Evolutionary conservation across 345 rosid genomes (phyloP).

Genomic region (Salix exigua): DNA sequence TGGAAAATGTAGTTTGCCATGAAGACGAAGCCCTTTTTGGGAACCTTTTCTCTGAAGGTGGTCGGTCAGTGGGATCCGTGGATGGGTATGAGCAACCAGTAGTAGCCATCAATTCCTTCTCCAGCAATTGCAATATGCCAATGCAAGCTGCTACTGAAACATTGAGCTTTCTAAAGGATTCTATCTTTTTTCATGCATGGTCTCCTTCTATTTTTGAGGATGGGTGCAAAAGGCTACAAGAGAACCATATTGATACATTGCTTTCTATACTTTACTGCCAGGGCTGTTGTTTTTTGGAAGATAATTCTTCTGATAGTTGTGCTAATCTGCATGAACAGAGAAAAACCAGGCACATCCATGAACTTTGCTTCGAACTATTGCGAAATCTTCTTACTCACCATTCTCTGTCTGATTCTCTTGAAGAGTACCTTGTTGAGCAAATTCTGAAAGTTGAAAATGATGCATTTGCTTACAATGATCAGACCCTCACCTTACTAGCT

Average conservation of each 20-base stretch:
- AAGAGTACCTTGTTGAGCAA: conserved; percentile 64
- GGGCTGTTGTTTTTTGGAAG: conserved; percentile 36
- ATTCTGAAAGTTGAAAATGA: conserved; percentile 73
- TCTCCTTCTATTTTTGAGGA: conserved; percentile 61
- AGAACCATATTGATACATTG: conserved; percentile 67
- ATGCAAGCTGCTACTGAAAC: conserved; percentile 73
- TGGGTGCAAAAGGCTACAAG: conserved; percentile 57
- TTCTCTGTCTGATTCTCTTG: conserved; percentile 62
- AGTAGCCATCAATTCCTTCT: conserved; percentile 40
- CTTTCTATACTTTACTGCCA: conserved; percentile 59
- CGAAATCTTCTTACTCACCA: conserved; percentile 53
- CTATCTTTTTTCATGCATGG: conserved; percentile 70
- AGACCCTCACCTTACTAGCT: conserved; percentile 70
- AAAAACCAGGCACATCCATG: conserved; percentile 46
- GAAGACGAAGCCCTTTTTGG: conserved; percentile 98
- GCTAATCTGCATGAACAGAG: conserved; percentile 52
- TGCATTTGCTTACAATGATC: conserved; percentile 58
- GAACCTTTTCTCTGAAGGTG: conserved; percentile 81
- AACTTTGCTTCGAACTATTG: conserved; percentile 68
- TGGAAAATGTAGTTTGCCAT: conserved; percentile 70
- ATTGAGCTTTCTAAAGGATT: conserved; percentile 65
- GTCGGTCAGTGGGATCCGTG: conserved; percentile 63
- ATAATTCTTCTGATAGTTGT: conserved; percentile 42
- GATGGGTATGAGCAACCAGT: conserved; percentile 73
- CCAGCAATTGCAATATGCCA: conserved; percentile 64